phyloP scores from a whole-genome alignment of 371 early-diverging fungal species.

The Haplosporangium sp. region DNA sequence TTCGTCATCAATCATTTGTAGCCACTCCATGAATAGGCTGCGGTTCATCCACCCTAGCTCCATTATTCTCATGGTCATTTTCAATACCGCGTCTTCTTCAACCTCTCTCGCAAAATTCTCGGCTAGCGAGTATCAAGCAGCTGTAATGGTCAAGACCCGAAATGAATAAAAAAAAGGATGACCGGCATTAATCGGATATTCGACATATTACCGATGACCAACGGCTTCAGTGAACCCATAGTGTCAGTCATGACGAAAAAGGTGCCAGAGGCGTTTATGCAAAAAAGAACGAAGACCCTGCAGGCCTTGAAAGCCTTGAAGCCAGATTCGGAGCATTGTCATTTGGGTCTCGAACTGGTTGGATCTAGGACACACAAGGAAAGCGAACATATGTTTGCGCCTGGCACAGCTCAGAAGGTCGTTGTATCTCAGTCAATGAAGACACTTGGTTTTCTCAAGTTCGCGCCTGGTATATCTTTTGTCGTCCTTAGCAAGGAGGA shows the following conservation, averaged over 20 bases:
- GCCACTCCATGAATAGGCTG: conserved; percentile 3
- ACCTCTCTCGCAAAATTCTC: conserved; percentile 4
- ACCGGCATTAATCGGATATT: not conserved
- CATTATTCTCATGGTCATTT: not conserved
- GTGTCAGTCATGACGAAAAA: conserved; percentile 3
- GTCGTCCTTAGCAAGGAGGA: too few relatives aligned
- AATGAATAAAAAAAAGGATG: conserved; percentile 1
- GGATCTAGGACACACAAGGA: too few relatives aligned
- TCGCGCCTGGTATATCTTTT: too few relatives aligned
- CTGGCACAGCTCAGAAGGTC: too few relatives aligned
- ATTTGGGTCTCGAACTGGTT: too few relatives aligned
- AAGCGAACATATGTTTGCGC: too few relatives aligned
- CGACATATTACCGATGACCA: conserved; percentile 13
- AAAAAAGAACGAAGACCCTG: conserved; percentile 11
- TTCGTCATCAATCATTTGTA: conserved; percentile 5
- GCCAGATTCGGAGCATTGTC: conserved; percentile 9
- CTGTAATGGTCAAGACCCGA: not conserved
- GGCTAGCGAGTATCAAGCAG: not conserved
- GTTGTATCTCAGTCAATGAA: too few relatives aligned
- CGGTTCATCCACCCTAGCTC: conserved; percentile 10
- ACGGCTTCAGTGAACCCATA: conserved; percentile 6
- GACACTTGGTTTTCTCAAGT: too few relatives aligned
- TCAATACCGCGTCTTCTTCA: not conserved
- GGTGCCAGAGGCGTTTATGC: conserved; percentile 23
- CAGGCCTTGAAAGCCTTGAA: conserved; percentile 9